Conservation (phyloP, 2,329 filamentous ascomycete genomes). For the Chaetothyriales sp. region DNA sequence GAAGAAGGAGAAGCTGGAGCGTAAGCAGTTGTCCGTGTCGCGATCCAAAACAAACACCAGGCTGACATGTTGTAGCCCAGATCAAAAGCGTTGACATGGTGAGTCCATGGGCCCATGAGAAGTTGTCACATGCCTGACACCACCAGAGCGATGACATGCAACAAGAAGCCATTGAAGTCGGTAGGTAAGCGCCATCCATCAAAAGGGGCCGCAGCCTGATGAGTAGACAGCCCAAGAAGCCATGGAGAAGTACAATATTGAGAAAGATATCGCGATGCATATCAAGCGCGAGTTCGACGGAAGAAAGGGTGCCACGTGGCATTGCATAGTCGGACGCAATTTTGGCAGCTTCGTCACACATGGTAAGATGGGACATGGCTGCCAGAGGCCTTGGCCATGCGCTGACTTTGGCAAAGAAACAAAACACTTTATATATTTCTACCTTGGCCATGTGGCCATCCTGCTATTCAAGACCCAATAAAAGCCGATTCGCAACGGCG, state of each 20-base stretch:
- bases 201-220: slow-evolving; percentile 1
- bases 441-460: slow-evolving; percentile 95
- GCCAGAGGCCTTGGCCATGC: not conserved
- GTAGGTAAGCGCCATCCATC: slow-evolving; percentile 43
- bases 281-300: slow-evolving; percentile 98
- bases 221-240: slow-evolving; percentile 48
- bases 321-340: slow-evolving; percentile 96
- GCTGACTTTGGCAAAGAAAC: slow-evolving; percentile 51
- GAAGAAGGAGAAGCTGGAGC: slow-evolving; percentile 62
- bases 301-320: slow-evolving; percentile 95
- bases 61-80: slow-evolving; percentile 50
- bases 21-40: slow-evolving; percentile 31
- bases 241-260: slow-evolving; percentile 58
- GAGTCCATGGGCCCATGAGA: slow-evolving; percentile 2
- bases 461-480: slow-evolving; percentile 97
- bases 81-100: slow-evolving; percentile 99
- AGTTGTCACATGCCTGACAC: slow-evolving; percentile 1
- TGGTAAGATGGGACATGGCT: slow-evolving; percentile 43
- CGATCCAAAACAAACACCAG: slow-evolving; percentile 1
- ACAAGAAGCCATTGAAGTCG: slow-evolving; percentile 84
- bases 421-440: slow-evolving; percentile 99
- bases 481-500: not conserved
- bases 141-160: slow-evolving; percentile 90
- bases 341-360: slow-evolving; percentile 99
- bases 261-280: slow-evolving; percentile 88